phyloP scores from a whole-genome alignment of 2,329 filamentous ascomycete genomes.

The Aphanoascus verrucosus region DNA sequence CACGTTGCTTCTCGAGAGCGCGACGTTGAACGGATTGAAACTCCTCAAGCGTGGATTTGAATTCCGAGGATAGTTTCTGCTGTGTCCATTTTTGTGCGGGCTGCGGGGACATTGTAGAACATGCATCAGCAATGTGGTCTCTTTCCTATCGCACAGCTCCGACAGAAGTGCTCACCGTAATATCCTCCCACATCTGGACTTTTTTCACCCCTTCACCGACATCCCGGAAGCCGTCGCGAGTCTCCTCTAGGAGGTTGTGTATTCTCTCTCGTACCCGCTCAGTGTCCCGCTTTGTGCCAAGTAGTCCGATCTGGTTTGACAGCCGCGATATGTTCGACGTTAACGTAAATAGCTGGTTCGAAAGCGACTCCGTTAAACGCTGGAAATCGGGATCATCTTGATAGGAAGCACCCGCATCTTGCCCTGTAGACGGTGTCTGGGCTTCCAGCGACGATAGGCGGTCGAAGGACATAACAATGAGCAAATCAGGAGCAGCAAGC shows the following conservation, averaged over 20 bases:
- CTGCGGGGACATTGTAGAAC: constrained; percentile 37
- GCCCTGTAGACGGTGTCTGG: constrained; percentile 56
- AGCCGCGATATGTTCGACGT: constrained; percentile 80
- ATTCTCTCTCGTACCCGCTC: constrained; percentile 84
- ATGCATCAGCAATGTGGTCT: constrained; percentile 12
- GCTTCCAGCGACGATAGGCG: constrained; percentile 76
- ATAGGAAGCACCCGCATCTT: constrained; percentile 63
- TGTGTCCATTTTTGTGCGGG: constrained; percentile 94
- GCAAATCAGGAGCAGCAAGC: background rate
- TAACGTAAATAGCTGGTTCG: constrained; percentile 78
- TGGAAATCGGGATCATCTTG: constrained; percentile 89
- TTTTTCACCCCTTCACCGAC: constrained; percentile 91
- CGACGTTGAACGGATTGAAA: constrained; percentile 87
- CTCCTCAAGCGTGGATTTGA: constrained; percentile 75
- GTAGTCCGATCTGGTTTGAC: constrained; percentile 68
- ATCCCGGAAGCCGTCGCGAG: constrained; percentile 74
- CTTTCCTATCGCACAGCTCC: background rate
- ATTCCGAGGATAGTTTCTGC: constrained; percentile 87
- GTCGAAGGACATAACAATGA: constrained; percentile 70
- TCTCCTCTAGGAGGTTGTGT: constrained; percentile 76
- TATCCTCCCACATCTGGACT: constrained; percentile 75
- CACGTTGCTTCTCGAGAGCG: constrained; percentile 85
- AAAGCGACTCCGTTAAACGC: constrained; percentile 67
- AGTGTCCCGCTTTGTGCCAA: constrained; percentile 86
- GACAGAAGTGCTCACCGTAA: constrained; percentile 53